phyloP scores from a whole-genome alignment of 441 rosid species.

The Syzygium syzygioides region DNA sequence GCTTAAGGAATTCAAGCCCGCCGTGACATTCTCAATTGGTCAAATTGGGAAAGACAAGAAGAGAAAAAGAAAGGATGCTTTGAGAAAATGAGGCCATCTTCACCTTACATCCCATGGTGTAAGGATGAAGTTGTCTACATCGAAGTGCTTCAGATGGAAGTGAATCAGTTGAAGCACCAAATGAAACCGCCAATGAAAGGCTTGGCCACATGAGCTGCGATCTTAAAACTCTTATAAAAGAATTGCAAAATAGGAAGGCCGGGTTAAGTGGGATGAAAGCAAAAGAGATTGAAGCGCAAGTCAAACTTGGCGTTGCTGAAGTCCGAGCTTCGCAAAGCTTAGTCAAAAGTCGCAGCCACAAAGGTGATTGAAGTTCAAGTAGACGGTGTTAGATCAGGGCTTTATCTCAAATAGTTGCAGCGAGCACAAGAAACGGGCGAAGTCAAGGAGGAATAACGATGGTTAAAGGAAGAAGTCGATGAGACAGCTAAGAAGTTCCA shows the following conservation, averaged over 20 bases:
- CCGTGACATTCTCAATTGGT: background rate
- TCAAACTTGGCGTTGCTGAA: constrained; percentile 26
- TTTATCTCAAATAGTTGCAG: constrained; percentile 22
- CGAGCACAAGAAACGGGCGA: constrained; percentile 25
- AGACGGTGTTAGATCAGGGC: constrained; percentile 14
- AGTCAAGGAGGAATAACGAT: constrained; percentile 16
- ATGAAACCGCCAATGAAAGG: constrained; percentile 21
- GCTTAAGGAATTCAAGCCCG: background rate
- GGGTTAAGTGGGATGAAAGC: constrained; percentile 19
- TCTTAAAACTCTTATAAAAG: constrained; percentile 14
- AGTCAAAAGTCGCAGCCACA: constrained; percentile 20
- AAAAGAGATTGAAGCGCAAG: constrained; percentile 30
- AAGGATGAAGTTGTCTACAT: constrained; percentile 11
- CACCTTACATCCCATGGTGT: background rate
- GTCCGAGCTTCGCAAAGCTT: constrained; percentile 23
- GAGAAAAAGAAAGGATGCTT: background rate
- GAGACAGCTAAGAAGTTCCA: constrained; percentile 5
- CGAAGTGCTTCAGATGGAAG: constrained; percentile 21
- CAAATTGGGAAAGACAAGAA: background rate
- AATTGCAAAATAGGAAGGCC: constrained; percentile 7
- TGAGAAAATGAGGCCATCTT: background rate
- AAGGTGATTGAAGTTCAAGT: constrained; percentile 29
- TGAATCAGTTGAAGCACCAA: constrained; percentile 17
- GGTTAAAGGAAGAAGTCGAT: constrained; percentile 11
- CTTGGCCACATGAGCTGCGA: constrained; percentile 3